Base-by-base conservation (phyloP, 148 eudicot genomes). In the Salicornia ramosissima region DNA sequence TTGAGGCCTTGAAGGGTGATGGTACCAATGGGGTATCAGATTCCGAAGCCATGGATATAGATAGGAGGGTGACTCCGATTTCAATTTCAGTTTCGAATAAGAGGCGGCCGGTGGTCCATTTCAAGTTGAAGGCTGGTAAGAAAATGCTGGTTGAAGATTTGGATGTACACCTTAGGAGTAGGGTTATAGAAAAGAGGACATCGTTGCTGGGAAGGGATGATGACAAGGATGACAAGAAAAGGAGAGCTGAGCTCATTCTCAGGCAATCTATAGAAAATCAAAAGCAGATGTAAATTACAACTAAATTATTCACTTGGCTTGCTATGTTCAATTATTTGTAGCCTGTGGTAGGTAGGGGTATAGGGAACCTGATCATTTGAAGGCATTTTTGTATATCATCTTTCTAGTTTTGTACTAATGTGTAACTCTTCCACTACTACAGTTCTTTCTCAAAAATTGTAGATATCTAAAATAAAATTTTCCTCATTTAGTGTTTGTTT, bases 181-280 rank as follows among this genome's bases (percentile, higher is more conserved):
- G 34, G 71, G 58, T 43, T 22, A 51, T 71, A 61, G 79, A 77
- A 12, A 79, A 39, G 71, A 73, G 75, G 65, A 50, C 71, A 16
- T 49, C 75, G 1, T 80, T 75, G 80, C 54, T 78, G 29, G 83
- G 80, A 19, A 83, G 86, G 33, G 90, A 85, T 56, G 98, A 84
- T 57, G 92, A 86, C 2, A 93, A 69, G 70, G 98, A 93, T 81
- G 95, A 90, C 69, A 93, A 83, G 86, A 90, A 87, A 75, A 83
- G 90, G 80, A 84, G 90, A 85, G 96, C 83, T 59, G 87, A 88
- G 71, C 74, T 73, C 52, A 93, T 93, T 73, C 90, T 93, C 10
- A 84, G 83, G 77, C 90, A 88, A 74, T 82, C 92, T 10, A 72
- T 80, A 82, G 90, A 88, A 39, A 85, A 84, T 51, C 81, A 83